phyloP scores from a whole-genome alignment of 306 rosid genomes.

The Comarum palustre region DNA sequence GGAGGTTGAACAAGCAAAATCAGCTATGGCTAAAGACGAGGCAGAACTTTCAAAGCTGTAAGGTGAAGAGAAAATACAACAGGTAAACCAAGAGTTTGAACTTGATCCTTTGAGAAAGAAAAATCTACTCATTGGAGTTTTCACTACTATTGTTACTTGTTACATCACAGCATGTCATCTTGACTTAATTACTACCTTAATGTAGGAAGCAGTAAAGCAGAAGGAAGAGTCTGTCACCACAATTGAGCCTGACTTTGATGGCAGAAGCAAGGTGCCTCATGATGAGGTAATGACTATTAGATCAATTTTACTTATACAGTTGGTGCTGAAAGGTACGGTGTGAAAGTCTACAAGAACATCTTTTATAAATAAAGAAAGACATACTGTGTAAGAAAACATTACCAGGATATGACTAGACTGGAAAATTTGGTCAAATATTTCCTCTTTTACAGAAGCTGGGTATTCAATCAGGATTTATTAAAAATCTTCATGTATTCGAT shows the following conservation, averaged over 20 bases:
- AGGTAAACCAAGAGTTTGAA: conserved; percentile 37
- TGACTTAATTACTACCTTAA: conserved; percentile 15
- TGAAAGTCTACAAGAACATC: conserved; percentile 4
- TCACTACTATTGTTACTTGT: conserved; percentile 1
- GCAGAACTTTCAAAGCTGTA: conserved; percentile 65
- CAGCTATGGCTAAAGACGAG: conserved; percentile 56
- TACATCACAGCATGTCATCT: neutral
- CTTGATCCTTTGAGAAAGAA: conserved; percentile 2
- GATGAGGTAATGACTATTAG: conserved; percentile 45
- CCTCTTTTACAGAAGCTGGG: neutral
- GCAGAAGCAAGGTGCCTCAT: conserved; percentile 44
- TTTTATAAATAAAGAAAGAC: neutral
- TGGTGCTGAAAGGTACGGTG: neutral
- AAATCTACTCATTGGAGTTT: no score
- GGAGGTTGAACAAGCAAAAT: conserved; percentile 66
- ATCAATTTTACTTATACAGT: neutral
- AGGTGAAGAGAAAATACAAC: conserved; percentile 62
- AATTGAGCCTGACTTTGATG: conserved; percentile 41
- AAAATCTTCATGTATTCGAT: no score
- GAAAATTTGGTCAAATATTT: neutral
- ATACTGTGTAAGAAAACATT: neutral
- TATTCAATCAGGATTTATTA: no score
- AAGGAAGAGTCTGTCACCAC: conserved; percentile 41
- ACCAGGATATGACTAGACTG: neutral
- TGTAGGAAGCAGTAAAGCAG: conserved; percentile 45